These are phyloP conservation scores for Neoboletus subvelutipes DNA, from an alignment of 768 basidiomycete species.

Conservation along the genomic window DNA sequence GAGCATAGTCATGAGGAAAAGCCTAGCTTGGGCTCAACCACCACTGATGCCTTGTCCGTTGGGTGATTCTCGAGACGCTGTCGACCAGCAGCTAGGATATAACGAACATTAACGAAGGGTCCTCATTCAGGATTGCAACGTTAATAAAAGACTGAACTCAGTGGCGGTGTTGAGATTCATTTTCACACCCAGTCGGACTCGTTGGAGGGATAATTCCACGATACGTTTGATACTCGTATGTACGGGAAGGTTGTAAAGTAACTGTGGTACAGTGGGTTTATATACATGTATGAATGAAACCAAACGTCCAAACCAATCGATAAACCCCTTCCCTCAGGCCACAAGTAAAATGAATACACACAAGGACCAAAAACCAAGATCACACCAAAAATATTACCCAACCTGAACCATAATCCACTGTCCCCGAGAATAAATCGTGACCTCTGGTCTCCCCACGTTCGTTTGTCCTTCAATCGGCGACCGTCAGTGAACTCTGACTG, in stretches of 20 bases:
- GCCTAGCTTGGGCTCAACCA: background rate
- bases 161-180: no score
- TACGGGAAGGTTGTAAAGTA: no score
- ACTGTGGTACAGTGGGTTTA: background rate
- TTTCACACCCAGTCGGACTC: no score
- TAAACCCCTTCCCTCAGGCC: no score
- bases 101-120: background rate
- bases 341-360: background rate
- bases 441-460: background rate
- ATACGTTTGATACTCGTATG: background rate
- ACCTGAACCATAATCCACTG: no score
- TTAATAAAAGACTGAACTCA: no score
- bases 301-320: background rate
- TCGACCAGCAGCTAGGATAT: background rate
- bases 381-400: background rate
- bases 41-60: background rate
- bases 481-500: background rate
- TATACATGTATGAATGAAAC: background rate
- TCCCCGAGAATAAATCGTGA: background rate
- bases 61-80: background rate
- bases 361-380: background rate
- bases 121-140: background rate
- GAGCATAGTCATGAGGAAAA: slow-evolving; percentile 38
- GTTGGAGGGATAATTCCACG: background rate
- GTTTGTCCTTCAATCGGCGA: background rate